Percentiles rank a stretch among this genome's conserved stretches.
Evolutionary conservation across 495 filamentous ascomycete genomes (phyloP).

Genomic region (Neurospora terricola): DNA sequence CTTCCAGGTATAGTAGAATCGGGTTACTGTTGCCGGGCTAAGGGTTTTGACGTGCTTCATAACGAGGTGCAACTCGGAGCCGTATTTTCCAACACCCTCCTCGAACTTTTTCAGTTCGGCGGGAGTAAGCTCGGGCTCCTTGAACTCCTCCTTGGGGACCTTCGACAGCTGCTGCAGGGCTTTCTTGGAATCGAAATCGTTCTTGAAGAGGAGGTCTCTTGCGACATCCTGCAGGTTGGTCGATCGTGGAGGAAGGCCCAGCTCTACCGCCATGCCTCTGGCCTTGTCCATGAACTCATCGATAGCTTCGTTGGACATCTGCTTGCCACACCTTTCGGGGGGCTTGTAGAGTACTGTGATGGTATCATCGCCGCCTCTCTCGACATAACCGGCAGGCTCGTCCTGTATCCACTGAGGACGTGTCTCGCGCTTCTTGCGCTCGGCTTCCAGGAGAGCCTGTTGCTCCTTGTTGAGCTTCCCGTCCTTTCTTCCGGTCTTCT

Average conservation of each 20-base stretch:
- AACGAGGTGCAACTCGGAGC: slow-evolving; percentile 78
- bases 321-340: slow-evolving; percentile 40
- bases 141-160: slow-evolving; percentile 62
- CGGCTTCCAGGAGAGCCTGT: slow-evolving; percentile 66
- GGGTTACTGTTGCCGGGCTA: slow-evolving; percentile 65
- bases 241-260: slow-evolving; percentile 57
- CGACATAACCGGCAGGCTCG: slow-evolving; percentile 75
- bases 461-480: slow-evolving; percentile 69
- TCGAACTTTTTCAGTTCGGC: slow-evolving; percentile 84
- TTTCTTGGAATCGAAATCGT: slow-evolving; percentile 58
- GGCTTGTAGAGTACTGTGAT: slow-evolving; percentile 51
- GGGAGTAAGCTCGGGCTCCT: slow-evolving; percentile 70
- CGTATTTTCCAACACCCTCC: slow-evolving; percentile 82
- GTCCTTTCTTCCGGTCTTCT: slow-evolving; percentile 56
- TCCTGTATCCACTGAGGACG: slow-evolving; percentile 91
- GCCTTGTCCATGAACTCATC: slow-evolving; percentile 67
- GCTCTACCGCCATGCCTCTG: slow-evolving; percentile 45
- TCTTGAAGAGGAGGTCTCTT: slow-evolving; percentile 58
- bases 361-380: slow-evolving; percentile 68
- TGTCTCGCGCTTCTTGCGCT: slow-evolving; percentile 63
- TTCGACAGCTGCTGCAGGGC: slow-evolving; percentile 64
- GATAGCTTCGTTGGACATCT: slow-evolving; percentile 36
- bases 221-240: slow-evolving; percentile 89
- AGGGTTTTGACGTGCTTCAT: slow-evolving; percentile 79
- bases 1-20: slow-evolving; percentile 98